phyloP scores from a whole-genome alignment of 768 basidiomycete species.

The Rhizopogon vesiculosus region DNA sequence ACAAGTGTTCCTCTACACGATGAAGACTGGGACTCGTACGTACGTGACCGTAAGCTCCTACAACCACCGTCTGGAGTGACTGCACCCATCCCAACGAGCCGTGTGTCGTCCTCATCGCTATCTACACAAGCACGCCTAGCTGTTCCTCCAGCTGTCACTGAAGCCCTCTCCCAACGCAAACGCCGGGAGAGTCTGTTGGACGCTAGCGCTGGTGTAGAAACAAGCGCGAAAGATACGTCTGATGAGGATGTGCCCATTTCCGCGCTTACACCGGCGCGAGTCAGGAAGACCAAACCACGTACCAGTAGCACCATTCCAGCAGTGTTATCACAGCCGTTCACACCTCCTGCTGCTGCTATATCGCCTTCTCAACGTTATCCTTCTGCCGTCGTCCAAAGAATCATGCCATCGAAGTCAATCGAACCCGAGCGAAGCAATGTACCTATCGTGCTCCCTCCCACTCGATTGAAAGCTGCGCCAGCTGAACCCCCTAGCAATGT shows the following conservation, averaged over 20 bases:
- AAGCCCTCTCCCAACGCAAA: slow-evolving; percentile 69
- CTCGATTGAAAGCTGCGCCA: slow-evolving; percentile 30
- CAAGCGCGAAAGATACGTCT: slow-evolving; percentile 28
- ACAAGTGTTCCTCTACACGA: slow-evolving; percentile 71
- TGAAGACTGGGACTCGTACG: slow-evolving; percentile 84
- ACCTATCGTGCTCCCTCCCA: slow-evolving; percentile 27
- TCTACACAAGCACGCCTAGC: slow-evolving; percentile 37
- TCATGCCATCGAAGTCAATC: slow-evolving; percentile 13
- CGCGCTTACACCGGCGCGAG: slow-evolving; percentile 8
- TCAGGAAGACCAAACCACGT: slow-evolving; percentile 16
- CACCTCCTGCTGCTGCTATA: slow-evolving; percentile 23
- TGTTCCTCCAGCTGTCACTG: slow-evolving; percentile 67
- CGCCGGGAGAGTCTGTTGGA: slow-evolving; percentile 67
- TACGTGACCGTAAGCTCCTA: slow-evolving; percentile 78
- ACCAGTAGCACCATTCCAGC: slow-evolving; percentile 19
- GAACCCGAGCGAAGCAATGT: slow-evolving; percentile 20
- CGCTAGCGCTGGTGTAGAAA: slow-evolving; percentile 24
- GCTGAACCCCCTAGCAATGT: slow-evolving; percentile 30
- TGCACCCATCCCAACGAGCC: slow-evolving; percentile 68
- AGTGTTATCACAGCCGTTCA: slow-evolving; percentile 18
- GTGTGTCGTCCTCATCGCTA: slow-evolving; percentile 23
- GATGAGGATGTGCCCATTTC: slow-evolving; percentile 30
- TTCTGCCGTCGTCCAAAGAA: slow-evolving; percentile 20
- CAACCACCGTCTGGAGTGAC: slow-evolving; percentile 81
- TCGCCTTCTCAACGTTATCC: slow-evolving; percentile 12